Evolutionary conservation across 2,329 filamentous ascomycete species (phyloP).

Genomic region (Chalaropsis ovoidea): DNA sequence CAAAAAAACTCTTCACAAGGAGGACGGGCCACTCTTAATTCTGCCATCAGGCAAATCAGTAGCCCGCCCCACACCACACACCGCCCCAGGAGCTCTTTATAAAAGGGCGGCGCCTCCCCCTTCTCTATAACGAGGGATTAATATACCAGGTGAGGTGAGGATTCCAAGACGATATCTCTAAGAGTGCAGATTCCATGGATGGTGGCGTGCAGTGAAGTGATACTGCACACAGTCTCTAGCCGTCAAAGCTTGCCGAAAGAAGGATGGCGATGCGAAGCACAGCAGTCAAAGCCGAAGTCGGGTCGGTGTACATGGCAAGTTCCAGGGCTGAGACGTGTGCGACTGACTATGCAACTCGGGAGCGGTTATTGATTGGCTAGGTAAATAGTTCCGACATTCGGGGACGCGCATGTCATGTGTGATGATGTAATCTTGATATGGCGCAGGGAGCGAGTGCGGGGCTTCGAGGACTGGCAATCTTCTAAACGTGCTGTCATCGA

Average conservation of each 20-base stretch:
- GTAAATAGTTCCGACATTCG: background rate
- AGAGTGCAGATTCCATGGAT: too few species aligned
- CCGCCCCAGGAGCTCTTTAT: constrained; percentile 13
- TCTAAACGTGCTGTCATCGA: background rate
- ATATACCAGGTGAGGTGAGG: too few species aligned
- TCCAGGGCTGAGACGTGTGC: background rate
- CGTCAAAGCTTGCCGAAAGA: background rate
- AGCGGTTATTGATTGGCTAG: background rate
- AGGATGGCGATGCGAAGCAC: background rate
- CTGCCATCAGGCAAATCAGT: background rate
- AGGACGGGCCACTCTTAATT: background rate
- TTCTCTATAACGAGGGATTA: too few species aligned
- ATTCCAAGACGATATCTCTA: too few species aligned
- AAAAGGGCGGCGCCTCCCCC: constrained; percentile 16
- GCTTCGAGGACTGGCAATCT: background rate
- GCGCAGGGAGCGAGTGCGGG: background rate
- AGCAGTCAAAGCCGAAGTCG: background rate
- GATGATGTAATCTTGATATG: background rate
- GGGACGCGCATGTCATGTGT: background rate
- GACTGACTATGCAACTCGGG: background rate
- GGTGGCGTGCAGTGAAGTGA: too few species aligned
- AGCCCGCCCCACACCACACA: background rate
- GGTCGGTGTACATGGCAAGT: background rate
- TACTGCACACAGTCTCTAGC: too few species aligned
- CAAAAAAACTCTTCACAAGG: background rate